A percentile compares a stretch with the other conserved stretches of the same genome.
Conservation (phyloP, 306 rosid genomes). For the Cucurbita maxima region DNA sequence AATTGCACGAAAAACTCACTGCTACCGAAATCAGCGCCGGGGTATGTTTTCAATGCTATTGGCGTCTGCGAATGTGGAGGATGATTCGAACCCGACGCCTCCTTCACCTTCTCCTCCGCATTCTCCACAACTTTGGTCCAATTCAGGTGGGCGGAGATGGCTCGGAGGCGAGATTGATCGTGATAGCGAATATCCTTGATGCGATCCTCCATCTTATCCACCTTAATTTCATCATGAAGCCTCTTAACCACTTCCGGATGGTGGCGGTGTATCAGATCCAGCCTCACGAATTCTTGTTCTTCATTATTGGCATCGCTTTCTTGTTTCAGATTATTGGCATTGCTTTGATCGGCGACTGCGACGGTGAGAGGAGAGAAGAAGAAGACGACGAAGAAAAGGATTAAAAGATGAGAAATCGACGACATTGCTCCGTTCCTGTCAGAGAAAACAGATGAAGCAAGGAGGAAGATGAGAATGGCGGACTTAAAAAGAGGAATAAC, state of each 20-base stretch:
- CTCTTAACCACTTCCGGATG: neutral
- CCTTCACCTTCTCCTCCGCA: neutral
- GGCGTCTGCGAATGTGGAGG: constrained; percentile 2
- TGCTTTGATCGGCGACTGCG: too few relatives aligned
- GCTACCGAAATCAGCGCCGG: constrained; percentile 34
- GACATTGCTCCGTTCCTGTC: too few relatives aligned
- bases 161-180: neutral
- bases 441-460: too few relatives aligned
- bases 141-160: neutral
- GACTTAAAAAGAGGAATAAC: too few relatives aligned
- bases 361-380: too few relatives aligned
- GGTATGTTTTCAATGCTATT: constrained; percentile 23
- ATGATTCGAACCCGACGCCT: neutral
- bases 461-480: too few relatives aligned
- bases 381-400: too few relatives aligned
- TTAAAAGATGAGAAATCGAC: too few relatives aligned
- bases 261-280: neutral
- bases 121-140: rapidly evolving
- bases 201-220: neutral
- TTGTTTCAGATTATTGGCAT: too few relatives aligned
- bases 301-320: too few relatives aligned
- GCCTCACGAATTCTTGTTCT: neutral
- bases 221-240: neutral
- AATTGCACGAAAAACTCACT: constrained; percentile 56
- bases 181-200: neutral